Evolutionary conservation across 108 stramenopile genomes (phyloP).

Genomic region (Schizochytrium sp.): DNA sequence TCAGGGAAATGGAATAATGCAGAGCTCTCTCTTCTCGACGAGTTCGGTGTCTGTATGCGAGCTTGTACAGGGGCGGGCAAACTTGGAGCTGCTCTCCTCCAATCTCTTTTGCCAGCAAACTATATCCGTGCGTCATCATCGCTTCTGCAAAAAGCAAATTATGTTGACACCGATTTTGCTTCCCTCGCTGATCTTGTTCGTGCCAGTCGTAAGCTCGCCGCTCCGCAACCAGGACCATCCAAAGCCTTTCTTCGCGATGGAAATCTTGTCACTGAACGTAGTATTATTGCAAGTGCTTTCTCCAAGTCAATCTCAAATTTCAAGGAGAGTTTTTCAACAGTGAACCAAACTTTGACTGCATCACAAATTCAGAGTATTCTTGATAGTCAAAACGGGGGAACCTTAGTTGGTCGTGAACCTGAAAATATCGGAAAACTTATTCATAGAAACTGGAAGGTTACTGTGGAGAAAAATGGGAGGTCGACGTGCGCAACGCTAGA

Average conservation of each 20-base stretch:
- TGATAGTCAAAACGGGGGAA: background rate
- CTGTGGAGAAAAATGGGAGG: background rate
- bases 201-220: background rate
- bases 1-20: slow-evolving; percentile 1
- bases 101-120: slow-evolving; percentile 9
- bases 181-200: background rate
- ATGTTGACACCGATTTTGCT: background rate
- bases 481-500: background rate
- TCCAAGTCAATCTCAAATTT: slow-evolving; percentile 3
- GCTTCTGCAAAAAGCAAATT: background rate
- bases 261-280: slow-evolving; percentile 8
- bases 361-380: background rate
- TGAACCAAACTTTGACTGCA: background rate
- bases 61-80: slow-evolving; percentile 15
- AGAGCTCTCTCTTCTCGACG: background rate
- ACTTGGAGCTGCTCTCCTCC: slow-evolving; percentile 1
- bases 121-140: background rate
- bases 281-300: slow-evolving; percentile 27
- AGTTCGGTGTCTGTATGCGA: slow-evolving; percentile 23
- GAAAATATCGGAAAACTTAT: background rate
- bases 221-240: background rate
- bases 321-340: background rate
- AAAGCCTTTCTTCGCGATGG: slow-evolving; percentile 24
- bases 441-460: background rate
- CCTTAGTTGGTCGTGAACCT: background rate